Evolutionary conservation across 192 early-diverging fungal genomes (phyloP).

Genomic region (Backusella mclennaniae): DNA sequence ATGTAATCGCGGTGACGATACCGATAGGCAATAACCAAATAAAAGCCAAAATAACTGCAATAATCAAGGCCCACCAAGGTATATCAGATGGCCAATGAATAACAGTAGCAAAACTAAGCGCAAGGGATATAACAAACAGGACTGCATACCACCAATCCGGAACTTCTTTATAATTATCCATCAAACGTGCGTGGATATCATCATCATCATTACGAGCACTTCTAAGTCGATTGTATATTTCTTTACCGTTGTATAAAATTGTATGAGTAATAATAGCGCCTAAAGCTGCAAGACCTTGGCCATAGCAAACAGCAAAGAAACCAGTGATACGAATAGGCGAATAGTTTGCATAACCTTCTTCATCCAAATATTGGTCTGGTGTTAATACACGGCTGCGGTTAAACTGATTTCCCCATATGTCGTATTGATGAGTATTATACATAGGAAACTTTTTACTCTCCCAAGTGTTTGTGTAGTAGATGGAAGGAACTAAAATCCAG

Average conservation of each 20-base stretch:
- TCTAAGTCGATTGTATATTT: constrained; percentile 60
- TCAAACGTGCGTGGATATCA: constrained; percentile 75
- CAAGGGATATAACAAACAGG: constrained; percentile 53
- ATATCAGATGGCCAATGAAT: constrained; percentile 49
- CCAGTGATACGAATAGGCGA: constrained; percentile 66
- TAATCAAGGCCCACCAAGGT: constrained; percentile 61
- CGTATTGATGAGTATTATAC: constrained; percentile 65
- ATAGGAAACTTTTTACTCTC: constrained; percentile 58
- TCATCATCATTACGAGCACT: constrained; percentile 55
- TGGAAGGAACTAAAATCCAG: constrained; percentile 72
- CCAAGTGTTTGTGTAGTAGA: constrained; percentile 65
- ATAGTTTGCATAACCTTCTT: constrained; percentile 53
- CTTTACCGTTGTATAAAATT: constrained; percentile 63
- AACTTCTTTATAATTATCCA: constrained; percentile 72
- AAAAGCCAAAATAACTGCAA: constrained; percentile 49
- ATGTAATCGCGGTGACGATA: constrained; percentile 61
- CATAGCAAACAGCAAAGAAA: constrained; percentile 67
- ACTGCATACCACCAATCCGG: constrained; percentile 77
- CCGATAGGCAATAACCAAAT: constrained; percentile 62
- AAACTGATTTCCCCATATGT: constrained; percentile 51
- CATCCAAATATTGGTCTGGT: constrained; percentile 50
- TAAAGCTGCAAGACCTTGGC: constrained; percentile 63
- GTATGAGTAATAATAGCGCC: constrained; percentile 67
- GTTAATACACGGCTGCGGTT: constrained; percentile 58
- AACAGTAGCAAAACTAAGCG: constrained; percentile 48